Base-by-base conservation (phyloP, 345 rosid genomes). In the Pistacia atlantica region DNA sequence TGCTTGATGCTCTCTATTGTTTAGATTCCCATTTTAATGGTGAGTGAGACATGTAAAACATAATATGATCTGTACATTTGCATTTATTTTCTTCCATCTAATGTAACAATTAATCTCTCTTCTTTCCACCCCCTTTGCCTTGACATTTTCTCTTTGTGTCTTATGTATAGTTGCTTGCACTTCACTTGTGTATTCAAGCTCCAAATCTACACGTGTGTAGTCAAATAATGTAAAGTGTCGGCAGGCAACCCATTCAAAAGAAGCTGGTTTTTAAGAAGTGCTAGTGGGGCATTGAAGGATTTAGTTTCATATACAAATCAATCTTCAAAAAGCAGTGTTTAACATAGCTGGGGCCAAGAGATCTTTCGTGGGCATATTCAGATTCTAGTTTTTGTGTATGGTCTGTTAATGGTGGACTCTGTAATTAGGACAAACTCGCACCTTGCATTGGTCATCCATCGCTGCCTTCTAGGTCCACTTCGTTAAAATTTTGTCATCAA, bases 181-280 rank as follows among this genome's bases (percentile, higher is more conserved):
- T 45, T 42, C 65, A 67, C 55, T 4, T 37, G 31, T 25, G 28
- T 25, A 48, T 20, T 13, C 46, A 12, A 42, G 35, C 46, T 42
- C 46, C 46, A 5, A 42, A 42, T 13, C 3, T 4, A 13, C 71
- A 73, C 4, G 35, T 17, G 73, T 69, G 52, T 38, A 38, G 52
- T 71, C 76, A 42, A 13, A 62, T 56, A n/a, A 33, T 37, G 13
- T 31, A 4, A 13, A 74, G 79, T 78, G 84, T 78, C 76, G 84
- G 84, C 79, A 78, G 73, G 81, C 67, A 38, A 10, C 28, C 28
- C 61, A 31, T 13, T 51, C 65, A 67, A 55, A 57, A 67, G 22
- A 5, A 66, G 65, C 14, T 65, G 48, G 33, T 38, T 67, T 31
- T 62, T n/a, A 17, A 3, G 13, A 28, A 7, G 38, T 13, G 48